phyloP scores from a whole-genome alignment of 2,329 filamentous ascomycete species.

The Chlorencoelia australis region DNA sequence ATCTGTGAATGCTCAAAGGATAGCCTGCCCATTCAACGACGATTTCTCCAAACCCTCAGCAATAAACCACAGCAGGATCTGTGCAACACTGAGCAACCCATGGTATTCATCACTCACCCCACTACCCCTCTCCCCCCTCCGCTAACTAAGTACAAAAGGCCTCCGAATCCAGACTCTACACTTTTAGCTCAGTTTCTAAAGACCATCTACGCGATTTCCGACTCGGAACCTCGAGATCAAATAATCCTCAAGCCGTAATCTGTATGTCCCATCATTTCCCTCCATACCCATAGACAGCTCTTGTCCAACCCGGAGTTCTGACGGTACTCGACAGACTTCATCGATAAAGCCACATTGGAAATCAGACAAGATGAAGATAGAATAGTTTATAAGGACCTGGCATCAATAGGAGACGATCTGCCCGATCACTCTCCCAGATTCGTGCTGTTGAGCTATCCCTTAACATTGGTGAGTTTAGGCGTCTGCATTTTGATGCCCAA shows the following conservation, averaged over 20 bases:
- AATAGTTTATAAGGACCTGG: conserved; percentile 67
- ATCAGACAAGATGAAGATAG: conserved; percentile 75
- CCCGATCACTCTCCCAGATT: conserved; percentile 88
- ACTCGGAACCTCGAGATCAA: conserved; percentile 77
- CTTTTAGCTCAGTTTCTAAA: conserved; percentile 83
- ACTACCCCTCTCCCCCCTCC: too few species aligned
- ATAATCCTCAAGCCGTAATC: conserved; percentile 81
- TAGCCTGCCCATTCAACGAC: too few species aligned
- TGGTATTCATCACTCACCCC: too few species aligned
- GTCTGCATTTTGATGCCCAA: neutral
- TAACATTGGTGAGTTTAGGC: conserved; percentile 60
- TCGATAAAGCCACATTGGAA: conserved; percentile 83
- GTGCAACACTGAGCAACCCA: too few species aligned
- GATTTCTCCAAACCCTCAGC: too few species aligned
- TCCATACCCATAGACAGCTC: too few species aligned
- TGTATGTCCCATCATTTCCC: conserved; percentile 53
- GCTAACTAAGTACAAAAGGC: too few species aligned
- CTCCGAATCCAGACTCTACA: conserved; percentile 84
- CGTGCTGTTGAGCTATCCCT: conserved; percentile 79
- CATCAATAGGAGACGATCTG: conserved; percentile 76
- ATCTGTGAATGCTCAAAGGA: too few species aligned
- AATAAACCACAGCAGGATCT: too few species aligned
- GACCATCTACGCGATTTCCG: conserved; percentile 91
- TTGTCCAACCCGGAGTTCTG: too few species aligned
- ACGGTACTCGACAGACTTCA: too few species aligned